Evolutionary conservation across 2,329 filamentous ascomycete genomes (phyloP).

Genomic region (Botrytis aclada): DNA sequence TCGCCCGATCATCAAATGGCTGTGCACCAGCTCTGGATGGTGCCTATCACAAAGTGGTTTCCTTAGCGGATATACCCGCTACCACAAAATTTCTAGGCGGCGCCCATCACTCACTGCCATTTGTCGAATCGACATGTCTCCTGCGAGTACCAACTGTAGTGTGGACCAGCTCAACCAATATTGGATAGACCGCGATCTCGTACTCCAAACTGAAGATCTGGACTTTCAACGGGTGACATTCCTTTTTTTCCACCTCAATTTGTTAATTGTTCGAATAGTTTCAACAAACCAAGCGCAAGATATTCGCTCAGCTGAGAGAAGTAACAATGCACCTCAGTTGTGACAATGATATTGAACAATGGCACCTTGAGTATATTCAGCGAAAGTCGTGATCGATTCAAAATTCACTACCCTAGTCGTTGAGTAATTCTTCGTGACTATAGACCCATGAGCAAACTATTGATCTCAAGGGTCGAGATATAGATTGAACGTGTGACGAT

Average conservation of each 20-base stretch:
- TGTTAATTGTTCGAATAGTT: not conserved
- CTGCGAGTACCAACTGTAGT: conserved; percentile 14
- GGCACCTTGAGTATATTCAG: not conserved
- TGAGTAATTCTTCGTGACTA: not conserved
- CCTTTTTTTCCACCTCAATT: not conserved
- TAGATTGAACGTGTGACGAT: conserved; percentile 16
- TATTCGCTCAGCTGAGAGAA: conserved; percentile 3
- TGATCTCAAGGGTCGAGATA: conserved; percentile 19
- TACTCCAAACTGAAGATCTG: conserved; percentile 11
- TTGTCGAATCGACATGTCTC: conserved; percentile 12
- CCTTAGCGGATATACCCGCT: conserved; percentile 17
- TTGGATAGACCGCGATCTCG: conserved; percentile 13
- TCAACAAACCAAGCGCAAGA: conserved; percentile 13
- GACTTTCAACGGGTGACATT: conserved; percentile 11
- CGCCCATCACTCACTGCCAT: conserved; percentile 10
- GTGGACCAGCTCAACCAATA: conserved; percentile 12
- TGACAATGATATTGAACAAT: not conserved
- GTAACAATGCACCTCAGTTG: not conserved
- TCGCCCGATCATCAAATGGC: conserved; percentile 11
- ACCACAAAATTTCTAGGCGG: conserved; percentile 16
- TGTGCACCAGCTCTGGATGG: conserved; percentile 14
- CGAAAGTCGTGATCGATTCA: conserved; percentile 6
- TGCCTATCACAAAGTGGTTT: conserved; percentile 15
- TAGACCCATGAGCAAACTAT: conserved; percentile 18
- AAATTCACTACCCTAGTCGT: not conserved